These are phyloP conservation scores for Colletotrichum phormii DNA, from an alignment of 2,329 filamentous ascomycete species.

Conservation along the genomic window DNA sequence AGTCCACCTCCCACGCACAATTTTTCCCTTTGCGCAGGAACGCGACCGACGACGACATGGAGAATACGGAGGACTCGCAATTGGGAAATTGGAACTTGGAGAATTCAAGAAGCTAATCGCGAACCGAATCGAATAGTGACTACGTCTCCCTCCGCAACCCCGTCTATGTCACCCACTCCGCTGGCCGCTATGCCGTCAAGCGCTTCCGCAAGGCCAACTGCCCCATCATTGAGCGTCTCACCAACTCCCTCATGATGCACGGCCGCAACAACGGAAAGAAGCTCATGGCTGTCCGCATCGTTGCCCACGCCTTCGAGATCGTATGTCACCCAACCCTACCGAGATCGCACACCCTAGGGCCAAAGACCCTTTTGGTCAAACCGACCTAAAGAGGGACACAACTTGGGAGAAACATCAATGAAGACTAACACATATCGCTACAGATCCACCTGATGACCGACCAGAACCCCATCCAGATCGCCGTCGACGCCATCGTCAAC, in stretches of 20 bases:
- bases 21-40: neutral
- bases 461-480: conserved; percentile 99
- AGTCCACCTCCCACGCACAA: conserved; percentile 13
- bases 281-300: conserved; percentile 99
- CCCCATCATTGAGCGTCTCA: conserved; percentile 99
- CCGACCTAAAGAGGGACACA: neutral
- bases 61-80: conserved; percentile 2
- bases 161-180: conserved; percentile 99
- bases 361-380: conserved; percentile 35
- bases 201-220: conserved; percentile 99
- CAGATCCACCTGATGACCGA: conserved; percentile 99
- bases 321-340: conserved; percentile 69
- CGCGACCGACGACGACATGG: neutral
- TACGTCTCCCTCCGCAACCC: conserved; percentile 99
- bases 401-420: conserved; percentile 4
- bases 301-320: conserved; percentile 99
- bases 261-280: conserved; percentile 99
- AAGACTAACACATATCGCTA: conserved; percentile 44
- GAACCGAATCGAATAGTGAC: conserved; percentile 72
- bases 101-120: conserved; percentile 46
- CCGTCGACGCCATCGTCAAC: conserved; percentile 99
- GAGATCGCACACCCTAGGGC: conserved; percentile 20
- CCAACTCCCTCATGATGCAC: conserved; percentile 99
- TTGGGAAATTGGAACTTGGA: conserved; percentile 25
- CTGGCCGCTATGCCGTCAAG: conserved; percentile 98